A percentile compares a stretch with the other conserved stretches of the same genome.
Conservation (phyloP, 345 rosid species). For the Hirschfeldia incana region DNA sequence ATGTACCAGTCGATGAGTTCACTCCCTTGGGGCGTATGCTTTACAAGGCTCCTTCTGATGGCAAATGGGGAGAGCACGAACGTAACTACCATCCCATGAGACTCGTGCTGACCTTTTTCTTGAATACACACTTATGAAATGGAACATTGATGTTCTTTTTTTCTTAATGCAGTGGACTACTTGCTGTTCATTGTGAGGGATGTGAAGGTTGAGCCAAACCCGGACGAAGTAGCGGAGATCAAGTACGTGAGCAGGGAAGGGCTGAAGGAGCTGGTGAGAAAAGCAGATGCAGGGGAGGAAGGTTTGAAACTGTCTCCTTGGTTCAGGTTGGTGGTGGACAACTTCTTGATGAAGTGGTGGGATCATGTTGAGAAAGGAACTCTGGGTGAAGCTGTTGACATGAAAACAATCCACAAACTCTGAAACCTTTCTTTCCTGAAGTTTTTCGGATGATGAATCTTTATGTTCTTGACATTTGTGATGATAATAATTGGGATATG, state of each 20-base stretch:
- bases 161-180: constrained; percentile 75
- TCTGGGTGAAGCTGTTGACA: constrained; percentile 66
- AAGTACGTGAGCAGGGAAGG: constrained; percentile 81
- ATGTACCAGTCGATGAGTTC: constrained; percentile 87
- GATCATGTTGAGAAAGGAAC: constrained; percentile 82
- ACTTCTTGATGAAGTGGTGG: constrained; percentile 98
- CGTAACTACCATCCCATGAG: constrained; percentile 43
- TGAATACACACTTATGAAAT: background rate
- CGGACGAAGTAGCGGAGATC: constrained; percentile 82
- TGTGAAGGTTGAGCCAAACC: constrained; percentile 75
- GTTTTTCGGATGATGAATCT: background rate
- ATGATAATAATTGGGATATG: constrained; percentile 15
- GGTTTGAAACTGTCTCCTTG: constrained; percentile 90
- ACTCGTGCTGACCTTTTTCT: background rate
- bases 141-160: background rate
- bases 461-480: background rate
- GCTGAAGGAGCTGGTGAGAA: constrained; percentile 82
- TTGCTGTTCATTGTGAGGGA: constrained; percentile 86
- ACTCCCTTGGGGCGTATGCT: constrained; percentile 76
- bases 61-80: constrained; percentile 99
- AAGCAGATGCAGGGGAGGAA: constrained; percentile 92
- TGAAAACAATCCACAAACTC: constrained; percentile 83
- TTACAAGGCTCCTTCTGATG: constrained; percentile 99
- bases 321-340: constrained; percentile 93
- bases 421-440: background rate